A percentile compares a stretch with the other conserved stretches of the same genome.
These are phyloP conservation scores for Mytilinidion resinicola DNA, from an alignment of 495 filamentous ascomycete genomes.

Conservation along the genomic window DNA sequence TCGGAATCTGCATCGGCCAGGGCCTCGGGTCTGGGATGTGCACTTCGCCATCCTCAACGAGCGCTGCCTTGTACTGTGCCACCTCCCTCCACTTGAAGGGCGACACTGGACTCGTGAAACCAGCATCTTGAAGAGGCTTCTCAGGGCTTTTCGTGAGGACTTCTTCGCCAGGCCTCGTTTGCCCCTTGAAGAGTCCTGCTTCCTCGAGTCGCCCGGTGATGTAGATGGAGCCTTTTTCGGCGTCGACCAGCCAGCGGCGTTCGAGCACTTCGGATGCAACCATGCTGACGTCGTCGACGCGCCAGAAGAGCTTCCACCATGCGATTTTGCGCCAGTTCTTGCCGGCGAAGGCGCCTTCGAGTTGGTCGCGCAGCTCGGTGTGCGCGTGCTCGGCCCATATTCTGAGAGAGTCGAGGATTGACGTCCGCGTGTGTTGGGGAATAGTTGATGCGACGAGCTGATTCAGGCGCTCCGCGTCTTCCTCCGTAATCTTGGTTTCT, in stretches of 20 bases:
- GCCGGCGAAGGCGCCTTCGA: slow-evolving; percentile 66
- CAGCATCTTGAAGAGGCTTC: not conserved
- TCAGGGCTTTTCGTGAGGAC: slow-evolving; percentile 5
- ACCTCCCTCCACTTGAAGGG: slow-evolving; percentile 9
- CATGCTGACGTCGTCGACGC: slow-evolving; percentile 82
- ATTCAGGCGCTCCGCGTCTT: slow-evolving; percentile 42
- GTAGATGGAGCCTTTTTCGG: slow-evolving; percentile 71
- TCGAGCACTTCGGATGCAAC: slow-evolving; percentile 70
- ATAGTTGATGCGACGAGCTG: slow-evolving; percentile 33
- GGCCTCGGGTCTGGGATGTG: slow-evolving; percentile 21
- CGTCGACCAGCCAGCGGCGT: slow-evolving; percentile 62
- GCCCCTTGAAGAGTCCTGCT: slow-evolving; percentile 42
- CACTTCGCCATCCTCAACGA: slow-evolving; percentile 15
- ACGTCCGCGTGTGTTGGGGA: slow-evolving; percentile 39
- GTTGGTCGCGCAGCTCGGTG: slow-evolving; percentile 68
- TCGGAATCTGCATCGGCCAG: slow-evolving; percentile 46
- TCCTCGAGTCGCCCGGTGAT: slow-evolving; percentile 74
- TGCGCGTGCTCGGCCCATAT: slow-evolving; percentile 76
- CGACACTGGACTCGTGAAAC: not conserved
- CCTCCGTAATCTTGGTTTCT: slow-evolving; percentile 45
- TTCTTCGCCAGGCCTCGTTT: slow-evolving; percentile 31
- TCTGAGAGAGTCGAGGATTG: slow-evolving; percentile 52
- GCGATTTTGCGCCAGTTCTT: slow-evolving; percentile 64
- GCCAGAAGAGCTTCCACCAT: slow-evolving; percentile 97
- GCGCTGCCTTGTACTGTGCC: slow-evolving; percentile 11